Conservation (phyloP, 2,329 filamentous ascomycete genomes). For the Boeremia exigua region DNA sequence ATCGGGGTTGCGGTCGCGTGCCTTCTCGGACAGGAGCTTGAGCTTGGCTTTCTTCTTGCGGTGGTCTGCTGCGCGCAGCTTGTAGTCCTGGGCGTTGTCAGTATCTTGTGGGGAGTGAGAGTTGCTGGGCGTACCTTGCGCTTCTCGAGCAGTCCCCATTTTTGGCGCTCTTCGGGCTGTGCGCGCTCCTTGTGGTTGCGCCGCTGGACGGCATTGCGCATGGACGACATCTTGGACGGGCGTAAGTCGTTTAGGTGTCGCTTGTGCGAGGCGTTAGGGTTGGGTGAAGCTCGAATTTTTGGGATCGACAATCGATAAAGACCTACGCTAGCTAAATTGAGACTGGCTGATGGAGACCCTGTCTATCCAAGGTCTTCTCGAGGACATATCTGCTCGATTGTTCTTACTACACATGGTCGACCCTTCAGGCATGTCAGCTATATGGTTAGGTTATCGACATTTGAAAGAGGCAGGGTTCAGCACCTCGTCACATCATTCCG, state of each 20-base stretch:
- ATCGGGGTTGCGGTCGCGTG: conserved; percentile 67
- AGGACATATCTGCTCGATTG: too few species aligned
- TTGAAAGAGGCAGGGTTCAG: too few species aligned
- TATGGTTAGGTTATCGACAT: too few species aligned
- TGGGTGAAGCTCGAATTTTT: not conserved
- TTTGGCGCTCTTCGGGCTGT: conserved; percentile 80
- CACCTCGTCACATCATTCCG: too few species aligned
- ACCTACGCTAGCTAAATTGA: too few species aligned
- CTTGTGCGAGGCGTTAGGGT: not conserved
- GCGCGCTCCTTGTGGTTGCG: conserved; percentile 90
- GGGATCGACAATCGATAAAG: too few species aligned
- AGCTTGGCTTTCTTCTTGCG: conserved; percentile 67
- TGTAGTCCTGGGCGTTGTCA: conserved; percentile 61
- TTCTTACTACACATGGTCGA: too few species aligned
- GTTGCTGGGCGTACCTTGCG: conserved; percentile 64
- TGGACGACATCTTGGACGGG: conserved; percentile 36
- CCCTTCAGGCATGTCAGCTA: too few species aligned
- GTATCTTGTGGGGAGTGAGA: not conserved
- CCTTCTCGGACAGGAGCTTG: conserved; percentile 65
- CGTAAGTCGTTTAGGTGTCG: not conserved
- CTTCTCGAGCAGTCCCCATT: conserved; percentile 93
- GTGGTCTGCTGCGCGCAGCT: conserved; percentile 69
- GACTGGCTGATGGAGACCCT: too few species aligned
- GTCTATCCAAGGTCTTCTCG: too few species aligned
- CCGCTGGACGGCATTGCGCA: conserved; percentile 61